phyloP scores from a whole-genome alignment of 2,329 filamentous ascomycete genomes.

The Clathrospora elynae region DNA sequence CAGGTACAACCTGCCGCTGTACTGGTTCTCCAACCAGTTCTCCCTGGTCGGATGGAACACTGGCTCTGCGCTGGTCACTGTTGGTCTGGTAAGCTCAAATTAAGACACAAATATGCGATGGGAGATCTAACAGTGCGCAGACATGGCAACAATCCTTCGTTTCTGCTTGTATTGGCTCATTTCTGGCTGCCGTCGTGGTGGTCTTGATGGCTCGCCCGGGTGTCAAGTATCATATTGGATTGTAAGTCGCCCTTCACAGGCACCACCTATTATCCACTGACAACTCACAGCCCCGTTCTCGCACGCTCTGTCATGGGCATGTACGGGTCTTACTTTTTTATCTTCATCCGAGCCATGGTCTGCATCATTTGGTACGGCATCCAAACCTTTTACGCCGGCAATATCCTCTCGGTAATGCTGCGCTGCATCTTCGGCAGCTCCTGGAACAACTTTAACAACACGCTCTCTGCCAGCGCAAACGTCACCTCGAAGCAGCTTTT shows the following conservation, averaged over 20 bases:
- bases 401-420: conserved; percentile 46
- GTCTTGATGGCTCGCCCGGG: conserved; percentile 32
- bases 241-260: not conserved
- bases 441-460: conserved; percentile 44
- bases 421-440: conserved; percentile 48
- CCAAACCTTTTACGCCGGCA: conserved; percentile 31
- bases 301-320: conserved; percentile 37
- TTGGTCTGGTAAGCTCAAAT: conserved; percentile 18
- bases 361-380: conserved; percentile 50
- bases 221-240: conserved; percentile 32
- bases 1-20: conserved; percentile 30
- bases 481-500: conserved; percentile 43
- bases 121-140: conserved; percentile 11
- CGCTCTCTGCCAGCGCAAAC: conserved; percentile 33
- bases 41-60: conserved; percentile 29
- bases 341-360: conserved; percentile 47
- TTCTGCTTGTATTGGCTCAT: conserved; percentile 28
- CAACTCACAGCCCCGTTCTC: conserved; percentile 17
- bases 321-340: conserved; percentile 49
- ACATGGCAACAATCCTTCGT: conserved; percentile 35
- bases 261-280: not conserved
- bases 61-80: conserved; percentile 24
- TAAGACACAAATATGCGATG: not conserved
- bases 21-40: conserved; percentile 32
- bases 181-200: conserved; percentile 30